phyloP scores from a whole-genome alignment of 805 yeast species.

The Candida adriatica region DNA sequence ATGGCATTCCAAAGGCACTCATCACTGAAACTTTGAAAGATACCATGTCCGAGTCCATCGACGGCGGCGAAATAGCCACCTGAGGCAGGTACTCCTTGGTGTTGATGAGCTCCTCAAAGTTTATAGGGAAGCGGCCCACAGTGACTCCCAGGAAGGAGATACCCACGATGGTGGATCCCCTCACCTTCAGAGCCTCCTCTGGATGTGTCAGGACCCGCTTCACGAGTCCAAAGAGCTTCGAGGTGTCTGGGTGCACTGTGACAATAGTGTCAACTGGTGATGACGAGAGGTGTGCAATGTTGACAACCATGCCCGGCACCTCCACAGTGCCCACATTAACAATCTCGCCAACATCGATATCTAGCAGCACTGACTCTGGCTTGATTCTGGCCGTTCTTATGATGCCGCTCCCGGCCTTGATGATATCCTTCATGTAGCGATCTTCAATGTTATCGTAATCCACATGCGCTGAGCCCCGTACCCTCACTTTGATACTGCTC shows the following conservation, averaged over 20 bases:
- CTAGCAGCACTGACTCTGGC: conserved; percentile 26
- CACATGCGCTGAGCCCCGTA: conserved; percentile 26
- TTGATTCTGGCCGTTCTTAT: conserved; percentile 24
- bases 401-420: conserved; percentile 28
- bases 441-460: conserved; percentile 27
- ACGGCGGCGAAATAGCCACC: too few relatives aligned
- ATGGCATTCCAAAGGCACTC: too few relatives aligned
- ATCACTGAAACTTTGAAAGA: too few relatives aligned
- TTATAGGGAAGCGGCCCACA: conserved; percentile 24
- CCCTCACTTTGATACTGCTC: conserved; percentile 27
- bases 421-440: conserved; percentile 19
- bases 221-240: conserved; percentile 27
- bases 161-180: conserved; percentile 29
- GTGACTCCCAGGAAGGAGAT: conserved; percentile 29
- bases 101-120: conserved; percentile 25
- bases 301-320: conserved; percentile 28
- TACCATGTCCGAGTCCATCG: too few relatives aligned
- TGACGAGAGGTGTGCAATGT: conserved; percentile 21
- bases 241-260: conserved; percentile 28
- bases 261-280: conserved; percentile 25
- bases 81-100: conserved; percentile 21
- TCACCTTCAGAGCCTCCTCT: conserved; percentile 25
- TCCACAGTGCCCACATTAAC: conserved; percentile 27
- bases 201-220: conserved; percentile 27
- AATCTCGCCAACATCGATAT: conserved; percentile 18